A percentile compares a stretch with the other conserved stretches of the same genome.
Conservation (phyloP, 306 rosid species). For the Corylus americana region DNA sequence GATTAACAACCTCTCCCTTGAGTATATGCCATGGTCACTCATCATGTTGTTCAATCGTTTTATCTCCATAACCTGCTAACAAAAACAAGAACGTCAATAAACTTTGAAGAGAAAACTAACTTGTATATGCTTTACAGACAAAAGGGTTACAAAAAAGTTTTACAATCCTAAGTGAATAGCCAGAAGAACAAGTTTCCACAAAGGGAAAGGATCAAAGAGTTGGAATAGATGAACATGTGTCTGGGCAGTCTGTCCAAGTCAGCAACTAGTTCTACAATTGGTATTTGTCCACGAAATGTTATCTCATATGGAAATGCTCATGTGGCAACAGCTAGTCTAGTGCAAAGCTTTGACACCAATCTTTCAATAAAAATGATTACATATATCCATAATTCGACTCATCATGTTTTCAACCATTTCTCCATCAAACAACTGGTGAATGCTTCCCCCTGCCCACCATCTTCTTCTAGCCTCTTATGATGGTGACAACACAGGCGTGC, state of each 20-base stretch:
- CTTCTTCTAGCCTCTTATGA: not conserved
- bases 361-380: not conserved
- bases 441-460: not conserved
- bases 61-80: slow-evolving; percentile 75
- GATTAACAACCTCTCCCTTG: slow-evolving; percentile 85
- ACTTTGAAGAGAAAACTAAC: not conserved
- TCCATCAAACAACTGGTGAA: not conserved
- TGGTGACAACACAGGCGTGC: not conserved
- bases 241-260: not conserved
- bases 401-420: not conserved
- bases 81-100: not conserved
- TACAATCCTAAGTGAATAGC: not conserved
- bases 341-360: not conserved
- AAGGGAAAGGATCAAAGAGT: not conserved
- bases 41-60: slow-evolving; percentile 93
- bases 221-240: not conserved
- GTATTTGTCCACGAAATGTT: not conserved
- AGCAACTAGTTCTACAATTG: not conserved
- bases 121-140: not conserved
- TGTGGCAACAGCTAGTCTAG: not conserved
- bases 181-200: not conserved
- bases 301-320: not conserved
- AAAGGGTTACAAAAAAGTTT: too few relatives aligned
- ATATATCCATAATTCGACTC: not conserved
- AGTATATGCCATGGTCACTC: slow-evolving; percentile 95